Conservation (phyloP, 1,284 basidiomycete genomes). For the Malassezia vespertilionis region DNA sequence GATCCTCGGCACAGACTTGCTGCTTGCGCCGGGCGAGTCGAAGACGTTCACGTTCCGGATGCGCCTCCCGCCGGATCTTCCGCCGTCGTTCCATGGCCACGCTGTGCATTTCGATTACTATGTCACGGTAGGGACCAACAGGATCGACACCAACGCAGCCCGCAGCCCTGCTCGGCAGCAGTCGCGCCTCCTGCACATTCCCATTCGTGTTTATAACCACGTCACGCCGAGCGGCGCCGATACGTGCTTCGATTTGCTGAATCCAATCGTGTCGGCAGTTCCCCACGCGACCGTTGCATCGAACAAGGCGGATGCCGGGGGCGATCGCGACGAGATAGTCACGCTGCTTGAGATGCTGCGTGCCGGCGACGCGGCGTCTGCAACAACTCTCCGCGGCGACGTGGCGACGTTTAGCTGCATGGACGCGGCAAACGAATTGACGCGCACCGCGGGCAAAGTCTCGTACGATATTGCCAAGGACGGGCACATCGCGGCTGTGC, state of each 20-base stretch:
- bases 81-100: slow-evolving; percentile 78
- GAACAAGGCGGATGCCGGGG: background rate
- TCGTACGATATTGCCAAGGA: slow-evolving; percentile 46
- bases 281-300: slow-evolving; percentile 17
- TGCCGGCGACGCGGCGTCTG: background rate
- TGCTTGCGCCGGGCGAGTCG: slow-evolving; percentile 65
- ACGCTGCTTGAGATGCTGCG: background rate
- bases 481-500: slow-evolving; percentile 37
- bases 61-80: slow-evolving; percentile 57
- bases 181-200: slow-evolving; percentile 74
- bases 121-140: slow-evolving; percentile 72
- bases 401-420: slow-evolving; percentile 56
- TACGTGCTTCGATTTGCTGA: slow-evolving; percentile 49
- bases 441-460: slow-evolving; percentile 67
- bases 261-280: slow-evolving; percentile 47
- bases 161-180: slow-evolving; percentile 50
- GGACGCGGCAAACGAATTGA: slow-evolving; percentile 79
- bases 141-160: slow-evolving; percentile 40
- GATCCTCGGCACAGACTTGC: slow-evolving; percentile 71
- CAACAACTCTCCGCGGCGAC: slow-evolving; percentile 9
- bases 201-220: slow-evolving; percentile 73
- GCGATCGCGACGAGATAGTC: slow-evolving; percentile 1
- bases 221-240: slow-evolving; percentile 50
- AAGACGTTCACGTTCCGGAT: slow-evolving; percentile 53
- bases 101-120: slow-evolving; percentile 76